Evolutionary conservation across 1,284 basidiomycete species (phyloP).

Genomic region (Cronartium quercuum): DNA sequence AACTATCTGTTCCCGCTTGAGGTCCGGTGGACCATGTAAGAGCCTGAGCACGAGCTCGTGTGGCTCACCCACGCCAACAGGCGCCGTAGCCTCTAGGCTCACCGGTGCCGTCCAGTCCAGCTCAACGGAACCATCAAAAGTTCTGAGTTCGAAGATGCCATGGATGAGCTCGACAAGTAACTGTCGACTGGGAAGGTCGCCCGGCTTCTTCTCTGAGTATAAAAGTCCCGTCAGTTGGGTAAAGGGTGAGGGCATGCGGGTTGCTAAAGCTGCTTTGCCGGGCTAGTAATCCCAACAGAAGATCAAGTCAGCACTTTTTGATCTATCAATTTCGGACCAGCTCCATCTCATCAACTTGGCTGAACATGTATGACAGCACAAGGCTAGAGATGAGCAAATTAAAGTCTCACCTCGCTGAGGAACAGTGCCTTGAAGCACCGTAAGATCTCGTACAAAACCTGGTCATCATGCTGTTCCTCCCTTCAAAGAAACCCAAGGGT

Average conservation of each 20-base stretch:
- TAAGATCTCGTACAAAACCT: conserved; percentile 82
- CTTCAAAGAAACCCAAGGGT: conserved; percentile 52
- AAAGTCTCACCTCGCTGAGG: conserved; percentile 69
- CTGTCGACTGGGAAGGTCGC: conserved; percentile 80
- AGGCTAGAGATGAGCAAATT: not conserved
- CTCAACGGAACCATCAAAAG: conserved; percentile 47
- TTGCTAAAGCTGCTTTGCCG: conserved; percentile 63
- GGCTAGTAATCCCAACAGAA: conserved; percentile 42
- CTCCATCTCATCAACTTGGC: not conserved
- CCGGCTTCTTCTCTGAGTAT: conserved; percentile 95
- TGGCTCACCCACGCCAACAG: conserved; percentile 52
- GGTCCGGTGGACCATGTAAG: conserved; percentile 22
- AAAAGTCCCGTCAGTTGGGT: conserved; percentile 71
- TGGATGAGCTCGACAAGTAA: conserved; percentile 79
- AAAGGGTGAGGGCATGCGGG: conserved; percentile 77
- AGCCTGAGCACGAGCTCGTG: conserved; percentile 2
- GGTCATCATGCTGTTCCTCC: conserved; percentile 96
- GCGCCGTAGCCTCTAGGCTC: conserved; percentile 52
- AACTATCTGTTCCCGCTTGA: conserved; percentile 15
- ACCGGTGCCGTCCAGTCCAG: not conserved
- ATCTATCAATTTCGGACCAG: not conserved
- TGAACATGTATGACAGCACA: not conserved
- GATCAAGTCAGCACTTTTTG: conserved; percentile 1
- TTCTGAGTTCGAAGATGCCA: conserved; percentile 66
- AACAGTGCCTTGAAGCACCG: conserved; percentile 88